Base-by-base conservation (phyloP, 1,284 basidiomycete genomes). In the Marasmius oreades region DNA sequence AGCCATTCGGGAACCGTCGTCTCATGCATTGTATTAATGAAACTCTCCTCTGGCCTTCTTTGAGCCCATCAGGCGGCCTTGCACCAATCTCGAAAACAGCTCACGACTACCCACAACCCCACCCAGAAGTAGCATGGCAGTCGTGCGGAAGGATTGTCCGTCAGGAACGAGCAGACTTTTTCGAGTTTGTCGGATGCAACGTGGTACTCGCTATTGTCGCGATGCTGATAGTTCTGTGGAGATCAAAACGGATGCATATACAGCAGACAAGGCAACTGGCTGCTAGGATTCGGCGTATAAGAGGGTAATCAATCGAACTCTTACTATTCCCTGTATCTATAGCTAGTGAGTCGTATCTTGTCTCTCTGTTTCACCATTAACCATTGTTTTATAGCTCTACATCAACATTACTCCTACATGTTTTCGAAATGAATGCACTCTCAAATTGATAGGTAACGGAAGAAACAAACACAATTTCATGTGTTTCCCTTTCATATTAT, bases 1-100 rank as follows among this genome's bases (percentile, higher is more conserved):
- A 91, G 66, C 93, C 93, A 5, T 95, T 93, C 66, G 93, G 93
- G 44, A 95, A 94, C 70, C 83, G 93, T 34, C 83, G 90, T 18
- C 78, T 93, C 34, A 79, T 95, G 73, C 92, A 93, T 68, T 95
- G 93, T 61, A 69, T 81, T 18, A 82, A 82, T 56, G 62, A 31
- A 61, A 39, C 33, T 62, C 53, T 31, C 51, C 67, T 55, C 24
- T 56, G 42, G 24, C 61, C 54, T 20, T 64, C 57, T 2, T 58
- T 56, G 47, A 62, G 53, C 56, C 58, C 55, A 53, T 58, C 60
- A 51, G 57, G 54, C 20, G 16, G 42, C 8, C 47, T 36, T 14
- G 14, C 18, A 24, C 20, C 56, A 16, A 23, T 26, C 16, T 39
- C 43, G 47, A 47, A 48, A 24, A 39, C 51, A 23, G 42, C 23